phyloP scores from a whole-genome alignment of 2,329 filamentous ascomycete species.

The Chaetomiaceae sp. region DNA sequence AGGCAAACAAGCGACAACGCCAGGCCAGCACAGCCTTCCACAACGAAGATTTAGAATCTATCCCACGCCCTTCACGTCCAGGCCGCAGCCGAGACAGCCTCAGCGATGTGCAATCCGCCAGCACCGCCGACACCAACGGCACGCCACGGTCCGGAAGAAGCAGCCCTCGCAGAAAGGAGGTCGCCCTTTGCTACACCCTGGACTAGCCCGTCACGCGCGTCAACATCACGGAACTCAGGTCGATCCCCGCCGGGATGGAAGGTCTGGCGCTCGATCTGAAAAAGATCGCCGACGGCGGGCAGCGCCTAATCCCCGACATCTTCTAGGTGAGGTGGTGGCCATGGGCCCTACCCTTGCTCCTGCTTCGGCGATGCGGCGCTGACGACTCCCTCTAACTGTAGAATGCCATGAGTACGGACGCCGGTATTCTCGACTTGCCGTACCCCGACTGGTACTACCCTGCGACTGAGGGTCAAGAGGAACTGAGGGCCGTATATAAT shows the following conservation, averaged over 20 bases:
- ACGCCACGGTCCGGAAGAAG: conserved; percentile 9
- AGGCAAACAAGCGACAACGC: conserved; percentile 5
- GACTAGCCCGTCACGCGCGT: conserved; percentile 5
- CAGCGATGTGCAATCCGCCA: conserved; percentile 3
- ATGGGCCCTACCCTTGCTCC: background rate
- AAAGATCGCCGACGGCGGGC: too few relatives aligned
- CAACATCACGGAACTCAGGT: conserved; percentile 8
- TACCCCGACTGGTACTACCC: conserved; percentile 8
- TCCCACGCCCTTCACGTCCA: background rate
- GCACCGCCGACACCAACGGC: conserved; percentile 2
- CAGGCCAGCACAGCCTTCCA: background rate
- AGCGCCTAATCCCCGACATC: background rate
- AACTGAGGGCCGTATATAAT: conserved; percentile 1
- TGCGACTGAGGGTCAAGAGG: conserved; percentile 2
- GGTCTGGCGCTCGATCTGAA: background rate
- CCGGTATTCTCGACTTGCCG: conserved; percentile 1
- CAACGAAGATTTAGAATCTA: conserved; percentile 3
- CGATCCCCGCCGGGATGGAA: conserved; percentile 2
- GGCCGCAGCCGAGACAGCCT: background rate
- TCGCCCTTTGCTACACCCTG: conserved; percentile 5
- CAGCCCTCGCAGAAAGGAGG: conserved; percentile 4
- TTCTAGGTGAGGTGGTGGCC: background rate
- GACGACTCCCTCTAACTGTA: background rate
- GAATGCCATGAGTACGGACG: conserved; percentile 3
- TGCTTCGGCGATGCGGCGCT: background rate